A percentile compares a stretch with the other conserved stretches of the same genome.
Evolutionary conservation across 179 eudicot species (phyloP).

Genomic region (Vitellaria paradoxa): DNA sequence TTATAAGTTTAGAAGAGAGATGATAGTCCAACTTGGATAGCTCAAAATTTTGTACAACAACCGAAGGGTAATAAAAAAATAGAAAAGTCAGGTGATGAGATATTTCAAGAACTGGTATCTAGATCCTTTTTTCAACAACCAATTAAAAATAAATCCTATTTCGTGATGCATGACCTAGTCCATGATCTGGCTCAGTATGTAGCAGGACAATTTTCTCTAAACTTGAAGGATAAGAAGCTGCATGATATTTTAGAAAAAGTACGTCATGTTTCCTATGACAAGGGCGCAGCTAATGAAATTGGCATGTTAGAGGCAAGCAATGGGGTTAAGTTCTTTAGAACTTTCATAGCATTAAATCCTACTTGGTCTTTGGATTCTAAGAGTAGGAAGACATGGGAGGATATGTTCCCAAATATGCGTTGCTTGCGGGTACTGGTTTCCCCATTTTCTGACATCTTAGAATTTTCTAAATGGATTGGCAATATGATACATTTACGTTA

Average conservation of each 20-base stretch:
- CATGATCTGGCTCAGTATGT: slow-evolving; percentile 24
- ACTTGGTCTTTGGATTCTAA: not conserved
- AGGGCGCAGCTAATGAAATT: not conserved
- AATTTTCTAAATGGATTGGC: slow-evolving; percentile 9
- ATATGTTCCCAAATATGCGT: not conserved
- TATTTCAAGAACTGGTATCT: not conserved
- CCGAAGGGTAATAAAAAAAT: not conserved
- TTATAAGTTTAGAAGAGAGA: slow-evolving; percentile 16
- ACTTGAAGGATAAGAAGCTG: not conserved
- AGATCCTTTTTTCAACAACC: not conserved
- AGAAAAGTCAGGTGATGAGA: not conserved
- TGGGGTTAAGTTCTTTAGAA: slow-evolving; percentile 7
- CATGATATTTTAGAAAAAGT: not conserved
- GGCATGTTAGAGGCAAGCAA: not conserved
- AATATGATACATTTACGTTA: slow-evolving; percentile 17
- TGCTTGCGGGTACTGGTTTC: slow-evolving; percentile 14
- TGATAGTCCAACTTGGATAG: not conserved
- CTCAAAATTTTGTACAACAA: not conserved
- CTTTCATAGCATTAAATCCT: slow-evolving; percentile 12
- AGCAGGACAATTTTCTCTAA: not conserved
- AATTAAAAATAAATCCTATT: not conserved
- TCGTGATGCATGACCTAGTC: slow-evolving; percentile 24
- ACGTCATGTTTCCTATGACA: not conserved
- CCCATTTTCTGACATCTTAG: not conserved
- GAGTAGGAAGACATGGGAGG: not conserved